These are phyloP conservation scores for Melastoma malabathricum DNA, from an alignment of 345 rosid species.

Conservation along the genomic window DNA sequence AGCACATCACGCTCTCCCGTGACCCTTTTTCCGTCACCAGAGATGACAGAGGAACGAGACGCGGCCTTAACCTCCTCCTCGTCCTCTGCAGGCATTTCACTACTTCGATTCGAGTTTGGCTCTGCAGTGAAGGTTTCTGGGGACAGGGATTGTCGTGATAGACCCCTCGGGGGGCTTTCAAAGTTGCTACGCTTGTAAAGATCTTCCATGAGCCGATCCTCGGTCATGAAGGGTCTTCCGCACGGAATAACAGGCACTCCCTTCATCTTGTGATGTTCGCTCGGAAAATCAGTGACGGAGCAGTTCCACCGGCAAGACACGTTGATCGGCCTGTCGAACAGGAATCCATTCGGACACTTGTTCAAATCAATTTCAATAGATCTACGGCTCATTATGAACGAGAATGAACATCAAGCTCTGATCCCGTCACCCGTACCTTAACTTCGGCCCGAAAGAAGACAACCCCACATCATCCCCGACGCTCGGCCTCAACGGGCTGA, in stretches of 20 bases:
- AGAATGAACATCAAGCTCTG: background rate
- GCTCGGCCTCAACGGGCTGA: conserved; percentile 53
- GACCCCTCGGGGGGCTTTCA: conserved; percentile 23
- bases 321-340: conserved; percentile 48
- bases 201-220: conserved; percentile 22
- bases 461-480: conserved; percentile 53
- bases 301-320: conserved; percentile 57
- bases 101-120: conserved; percentile 36
- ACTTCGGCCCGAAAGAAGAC: conserved; percentile 69
- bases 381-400: too few relatives aligned
- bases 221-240: conserved; percentile 16
- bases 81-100: conserved; percentile 13
- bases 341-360: too few relatives aligned
- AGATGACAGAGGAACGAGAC: conserved; percentile 65
- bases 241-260: conserved; percentile 23
- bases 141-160: conserved; percentile 35
- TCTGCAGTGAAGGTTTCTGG: conserved; percentile 61
- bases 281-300: conserved; percentile 19
- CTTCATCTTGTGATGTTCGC: conserved; percentile 22
- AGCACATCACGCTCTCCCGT: conserved; percentile 14
- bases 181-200: conserved; percentile 11
- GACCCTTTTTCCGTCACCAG: conserved; percentile 5
- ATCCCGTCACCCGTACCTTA: conserved; percentile 31
- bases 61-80: conserved; percentile 50
- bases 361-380: too few relatives aligned